Evolutionary conservation across 108 stramenopile genomes (phyloP).

Genomic region (Pseudonitzschia pungens): DNA sequence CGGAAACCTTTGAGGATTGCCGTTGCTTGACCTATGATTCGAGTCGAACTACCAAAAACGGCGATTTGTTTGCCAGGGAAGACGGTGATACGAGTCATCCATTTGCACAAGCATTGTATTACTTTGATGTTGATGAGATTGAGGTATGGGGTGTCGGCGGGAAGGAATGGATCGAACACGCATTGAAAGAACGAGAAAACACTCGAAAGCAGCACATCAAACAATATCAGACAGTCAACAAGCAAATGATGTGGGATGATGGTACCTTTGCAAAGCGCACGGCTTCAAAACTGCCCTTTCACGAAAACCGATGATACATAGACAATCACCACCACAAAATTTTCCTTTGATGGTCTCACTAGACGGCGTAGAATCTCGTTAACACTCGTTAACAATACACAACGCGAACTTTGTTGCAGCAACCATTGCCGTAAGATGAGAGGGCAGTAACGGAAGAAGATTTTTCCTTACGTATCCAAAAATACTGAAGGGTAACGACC

Average conservation of each 20-base stretch:
- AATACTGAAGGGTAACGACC: too few species aligned
- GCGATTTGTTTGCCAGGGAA: constrained; percentile 22
- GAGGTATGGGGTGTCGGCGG: constrained; percentile 48
- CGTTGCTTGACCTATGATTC: constrained; percentile 33
- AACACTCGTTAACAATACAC: too few species aligned
- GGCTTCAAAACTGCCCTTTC: not conserved
- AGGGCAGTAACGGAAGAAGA: too few species aligned
- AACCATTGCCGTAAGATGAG: too few species aligned
- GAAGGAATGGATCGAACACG: constrained; percentile 30
- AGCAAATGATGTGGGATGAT: constrained; percentile 8
- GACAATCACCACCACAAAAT: too few species aligned
- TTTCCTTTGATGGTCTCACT: too few species aligned
- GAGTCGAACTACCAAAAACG: constrained; percentile 4
- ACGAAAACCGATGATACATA: too few species aligned
- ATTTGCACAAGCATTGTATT: constrained; percentile 27
- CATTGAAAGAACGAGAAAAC: constrained; percentile 14
- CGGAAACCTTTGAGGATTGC: constrained; percentile 48
- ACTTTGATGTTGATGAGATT: constrained; percentile 42
- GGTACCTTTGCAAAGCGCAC: not conserved
- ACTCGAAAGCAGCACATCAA: constrained; percentile 5
- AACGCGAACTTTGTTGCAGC: too few species aligned
- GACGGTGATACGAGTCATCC: not conserved
- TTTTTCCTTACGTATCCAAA: too few species aligned
- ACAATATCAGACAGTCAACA: not conserved
- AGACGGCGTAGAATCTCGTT: too few species aligned